Evolutionary conservation across 208 protist species (phyloP), one percentile per base, ranked within the genome.

Genomic region (Wallacemonas sp.): DNA sequence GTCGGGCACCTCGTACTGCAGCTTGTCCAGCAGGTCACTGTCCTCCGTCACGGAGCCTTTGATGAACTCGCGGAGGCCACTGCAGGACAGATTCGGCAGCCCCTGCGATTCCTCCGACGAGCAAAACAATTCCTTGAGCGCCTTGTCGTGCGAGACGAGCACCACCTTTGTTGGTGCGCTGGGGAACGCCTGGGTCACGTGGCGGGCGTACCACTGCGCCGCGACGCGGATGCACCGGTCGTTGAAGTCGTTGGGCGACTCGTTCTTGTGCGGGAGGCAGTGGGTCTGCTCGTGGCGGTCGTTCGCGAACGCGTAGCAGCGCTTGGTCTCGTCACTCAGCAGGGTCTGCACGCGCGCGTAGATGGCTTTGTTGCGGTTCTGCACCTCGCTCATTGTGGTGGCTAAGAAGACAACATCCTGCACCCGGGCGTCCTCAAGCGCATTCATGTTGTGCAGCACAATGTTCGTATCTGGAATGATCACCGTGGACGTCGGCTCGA

Each of bases 371-470:
- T 97, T 97, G 57, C 86, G 83, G 56, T 95, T 92, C 66, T 94
- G 81, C 44, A 96, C 88, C 73, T 98, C 92, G n/a, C 70, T 80
- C 46, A 97, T 71, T 3, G 96, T 92, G 19, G 95, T 97, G 34
- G 85, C 83, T 17, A 97, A 77, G 33, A 98, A 76, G 17, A 98
- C 76, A 46, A 96, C 85, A 70, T 98, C 94, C 49, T 80, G 79
- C 27, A 96, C 74, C 0, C 76, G 73, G 1, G 73, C 34, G 55
- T 93, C 80, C 70, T 97, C 90, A 2, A 98, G 71, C 17, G 85
- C 80, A 69, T 95, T 96, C 74, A 98, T 95, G 71, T 98, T 95
- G 69, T 97, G 92, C 47, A 97, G 74, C n/a, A 97, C 74, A 52
- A 97, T 87, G 69, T 96, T 96, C 2, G 92, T 90, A 72, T 98